A percentile compares a stretch with the other conserved stretches of the same genome.
Conservation (phyloP, 192 early-diverging fungal species). For the Backusella circina region DNA sequence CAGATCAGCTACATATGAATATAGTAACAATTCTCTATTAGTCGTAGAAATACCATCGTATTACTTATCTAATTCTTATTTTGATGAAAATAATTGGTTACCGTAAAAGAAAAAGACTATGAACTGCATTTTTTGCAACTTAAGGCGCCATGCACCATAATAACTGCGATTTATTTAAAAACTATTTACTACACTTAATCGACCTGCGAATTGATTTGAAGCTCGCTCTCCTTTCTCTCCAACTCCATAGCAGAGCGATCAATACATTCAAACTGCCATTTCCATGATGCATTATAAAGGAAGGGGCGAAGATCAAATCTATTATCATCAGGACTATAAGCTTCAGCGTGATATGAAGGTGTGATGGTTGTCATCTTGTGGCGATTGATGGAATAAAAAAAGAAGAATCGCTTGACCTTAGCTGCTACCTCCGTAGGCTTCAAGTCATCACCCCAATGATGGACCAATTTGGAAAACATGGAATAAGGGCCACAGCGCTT, state of each 20-base stretch:
- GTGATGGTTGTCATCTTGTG: constrained; percentile 99
- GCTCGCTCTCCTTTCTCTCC: constrained; percentile 27
- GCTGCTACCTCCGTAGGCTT: constrained; percentile 70
- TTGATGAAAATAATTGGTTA: too few species aligned
- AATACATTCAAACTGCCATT: constrained; percentile 89
- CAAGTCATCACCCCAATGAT: constrained; percentile 68
- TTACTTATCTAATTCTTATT: too few species aligned
- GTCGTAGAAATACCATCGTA: too few species aligned
- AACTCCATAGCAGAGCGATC: constrained; percentile 57
- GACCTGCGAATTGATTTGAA: background rate
- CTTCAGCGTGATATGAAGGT: constrained; percentile 92
- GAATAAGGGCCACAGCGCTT: constrained; percentile 85
- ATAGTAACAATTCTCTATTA: too few species aligned
- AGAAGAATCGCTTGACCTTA: constrained; percentile 97
- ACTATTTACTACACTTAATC: background rate
- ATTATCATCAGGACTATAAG: constrained; percentile 97
- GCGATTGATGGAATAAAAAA: constrained; percentile 95
- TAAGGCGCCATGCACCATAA: too few species aligned
- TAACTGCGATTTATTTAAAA: background rate
- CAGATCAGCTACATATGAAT: too few species aligned
- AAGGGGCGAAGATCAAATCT: constrained; percentile 96
- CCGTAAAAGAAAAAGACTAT: too few species aligned
- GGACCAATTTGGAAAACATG: constrained; percentile 90
- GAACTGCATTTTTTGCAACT: too few species aligned
- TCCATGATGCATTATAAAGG: constrained; percentile 90